Conservation (phyloP, 371 early-diverging fungal genomes). For the Mortierella sp. region DNA sequence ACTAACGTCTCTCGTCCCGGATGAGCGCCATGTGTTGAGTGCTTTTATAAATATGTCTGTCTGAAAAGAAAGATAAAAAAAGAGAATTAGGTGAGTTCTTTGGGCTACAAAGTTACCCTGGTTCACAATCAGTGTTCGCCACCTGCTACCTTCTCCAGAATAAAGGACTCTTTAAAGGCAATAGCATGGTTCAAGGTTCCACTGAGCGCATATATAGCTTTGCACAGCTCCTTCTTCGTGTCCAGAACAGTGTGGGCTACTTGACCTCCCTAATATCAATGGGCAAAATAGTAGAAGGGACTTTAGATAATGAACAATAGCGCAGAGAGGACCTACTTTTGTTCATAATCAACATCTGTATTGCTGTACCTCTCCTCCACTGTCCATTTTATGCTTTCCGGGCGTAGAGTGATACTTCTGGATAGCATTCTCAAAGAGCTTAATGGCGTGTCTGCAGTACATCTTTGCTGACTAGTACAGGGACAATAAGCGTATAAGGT, state of each 20-base stretch:
- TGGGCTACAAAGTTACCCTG: background rate
- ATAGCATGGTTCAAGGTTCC: slow-evolving; percentile 43
- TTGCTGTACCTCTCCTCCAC: slow-evolving; percentile 29
- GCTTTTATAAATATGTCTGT: slow-evolving; percentile 33
- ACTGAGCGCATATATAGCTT: slow-evolving; percentile 47
- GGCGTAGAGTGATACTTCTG: slow-evolving; percentile 39
- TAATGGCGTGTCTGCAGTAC: slow-evolving; percentile 45
- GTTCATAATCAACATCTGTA: background rate
- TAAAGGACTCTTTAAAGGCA: slow-evolving; percentile 34
- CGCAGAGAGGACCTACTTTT: no score
- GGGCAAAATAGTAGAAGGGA: background rate
- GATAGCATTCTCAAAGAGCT: slow-evolving; percentile 34
- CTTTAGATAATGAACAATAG: no score
- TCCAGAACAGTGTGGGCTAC: slow-evolving; percentile 26
- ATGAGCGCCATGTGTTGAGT: slow-evolving; percentile 27
- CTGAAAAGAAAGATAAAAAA: slow-evolving; percentile 8
- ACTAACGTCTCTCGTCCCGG: slow-evolving; percentile 8
- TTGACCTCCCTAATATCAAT: slow-evolving; percentile 17
- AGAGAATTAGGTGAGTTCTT: background rate
- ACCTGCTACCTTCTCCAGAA: slow-evolving; percentile 36
- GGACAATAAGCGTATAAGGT: background rate
- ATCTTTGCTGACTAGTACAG: slow-evolving; percentile 40
- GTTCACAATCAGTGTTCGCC: background rate
- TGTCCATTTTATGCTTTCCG: slow-evolving; percentile 34
- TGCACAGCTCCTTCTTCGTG: slow-evolving; percentile 45